Percentiles rank a stretch among this genome's conserved stretches.
These are phyloP conservation scores for Lenzites betulinus DNA, from an alignment of 768 basidiomycete genomes.

Conservation along the genomic window DNA sequence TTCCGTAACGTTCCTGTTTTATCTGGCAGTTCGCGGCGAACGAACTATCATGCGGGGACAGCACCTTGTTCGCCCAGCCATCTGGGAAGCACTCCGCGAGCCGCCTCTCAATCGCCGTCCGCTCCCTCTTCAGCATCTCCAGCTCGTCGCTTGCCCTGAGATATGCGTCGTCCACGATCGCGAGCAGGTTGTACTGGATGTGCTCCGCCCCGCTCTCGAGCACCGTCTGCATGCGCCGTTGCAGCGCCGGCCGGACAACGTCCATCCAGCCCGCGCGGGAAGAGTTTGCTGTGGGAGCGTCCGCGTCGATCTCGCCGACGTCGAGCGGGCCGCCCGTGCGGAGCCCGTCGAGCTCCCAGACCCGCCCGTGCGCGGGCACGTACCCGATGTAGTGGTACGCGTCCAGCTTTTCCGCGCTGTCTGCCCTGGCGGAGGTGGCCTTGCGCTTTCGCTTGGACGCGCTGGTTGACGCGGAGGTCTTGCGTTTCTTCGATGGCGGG, in stretches of 20 bases:
- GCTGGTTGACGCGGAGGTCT: constrained; percentile 15
- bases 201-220: constrained; percentile 36
- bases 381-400: constrained; percentile 68
- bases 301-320: constrained; percentile 52
- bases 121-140: constrained; percentile 54
- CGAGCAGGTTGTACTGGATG: constrained; percentile 63
- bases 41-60: neutral
- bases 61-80: constrained; percentile 43
- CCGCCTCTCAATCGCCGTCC: constrained; percentile 45
- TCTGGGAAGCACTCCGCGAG: constrained; percentile 35
- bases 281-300: constrained; percentile 1
- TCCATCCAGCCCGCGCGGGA: constrained; percentile 51
- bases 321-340: constrained; percentile 58
- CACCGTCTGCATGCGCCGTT: constrained; percentile 62
- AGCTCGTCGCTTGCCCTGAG: constrained; percentile 51
- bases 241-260: constrained; percentile 58
- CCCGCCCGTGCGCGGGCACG: constrained; percentile 60
- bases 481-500: constrained; percentile 40
- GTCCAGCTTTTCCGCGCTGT: constrained; percentile 40
- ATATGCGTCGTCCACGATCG: constrained; percentile 56
- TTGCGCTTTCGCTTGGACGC: constrained; percentile 29
- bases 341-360: constrained; percentile 73
- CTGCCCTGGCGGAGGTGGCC: constrained; percentile 26
- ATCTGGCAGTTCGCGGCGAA: neutral
- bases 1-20: neutral